These are phyloP conservation scores for Rhododendron kiyosumense DNA, from an alignment of 148 eudicot genomes.

Conservation along the genomic window DNA sequence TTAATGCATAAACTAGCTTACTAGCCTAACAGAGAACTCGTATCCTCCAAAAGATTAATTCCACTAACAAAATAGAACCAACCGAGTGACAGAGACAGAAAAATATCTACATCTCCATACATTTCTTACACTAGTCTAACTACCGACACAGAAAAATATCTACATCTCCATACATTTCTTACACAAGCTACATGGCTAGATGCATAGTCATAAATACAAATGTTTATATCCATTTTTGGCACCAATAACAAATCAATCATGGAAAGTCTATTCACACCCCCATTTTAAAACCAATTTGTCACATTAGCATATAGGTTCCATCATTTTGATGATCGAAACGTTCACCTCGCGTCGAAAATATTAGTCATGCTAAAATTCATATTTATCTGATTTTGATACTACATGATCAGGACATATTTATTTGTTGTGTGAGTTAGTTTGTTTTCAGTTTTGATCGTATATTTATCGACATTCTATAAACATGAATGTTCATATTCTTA, in stretches of 20 bases:
- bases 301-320: neutral
- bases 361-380: neutral
- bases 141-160: neutral
- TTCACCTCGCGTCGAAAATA: neutral
- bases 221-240: neutral
- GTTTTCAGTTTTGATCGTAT: neutral
- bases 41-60: neutral
- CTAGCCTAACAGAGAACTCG: neutral
- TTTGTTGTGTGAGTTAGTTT: neutral
- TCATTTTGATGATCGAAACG: neutral
- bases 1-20: neutral
- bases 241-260: neutral
- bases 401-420: neutral
- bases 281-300: neutral
- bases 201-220: neutral
- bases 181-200: neutral
- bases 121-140: neutral
- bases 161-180: neutral
- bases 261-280: too few relatives aligned
- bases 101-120: neutral
- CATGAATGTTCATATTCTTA: too few relatives aligned
- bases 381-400: too few relatives aligned
- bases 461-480: too few relatives aligned
- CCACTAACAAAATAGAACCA: neutral
- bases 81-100: neutral